Evolutionary conservation across 352 stramenopile species (phyloP).

Genomic region (Halophytophthora batemanensis): DNA sequence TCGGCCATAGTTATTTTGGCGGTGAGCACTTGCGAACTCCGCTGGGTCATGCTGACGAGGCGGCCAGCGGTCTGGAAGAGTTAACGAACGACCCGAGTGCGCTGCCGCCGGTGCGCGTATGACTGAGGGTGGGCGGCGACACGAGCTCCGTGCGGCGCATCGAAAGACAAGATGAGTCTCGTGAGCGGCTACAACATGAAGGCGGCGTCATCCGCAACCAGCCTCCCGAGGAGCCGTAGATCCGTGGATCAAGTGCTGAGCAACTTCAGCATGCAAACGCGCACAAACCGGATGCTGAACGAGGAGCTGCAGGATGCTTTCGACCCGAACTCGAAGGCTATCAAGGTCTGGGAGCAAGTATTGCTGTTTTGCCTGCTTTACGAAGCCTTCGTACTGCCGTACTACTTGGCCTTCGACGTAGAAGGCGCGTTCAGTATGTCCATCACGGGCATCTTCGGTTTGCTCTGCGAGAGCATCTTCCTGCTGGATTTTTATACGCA

Average conservation of each 20-base stretch:
- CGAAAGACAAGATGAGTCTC: too few species aligned
- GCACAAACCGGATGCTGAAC: slow-evolving; percentile 14
- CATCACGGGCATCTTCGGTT: slow-evolving; percentile 19
- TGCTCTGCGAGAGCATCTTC: slow-evolving; percentile 47
- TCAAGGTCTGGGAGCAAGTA: slow-evolving; percentile 57
- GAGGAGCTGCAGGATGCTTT: slow-evolving; percentile 40
- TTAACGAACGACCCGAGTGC: too few species aligned
- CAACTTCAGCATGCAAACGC: slow-evolving; percentile 14
- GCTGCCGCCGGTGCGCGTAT: too few species aligned
- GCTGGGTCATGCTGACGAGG: not conserved
- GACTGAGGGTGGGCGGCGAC: too few species aligned
- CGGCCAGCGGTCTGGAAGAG: not conserved
- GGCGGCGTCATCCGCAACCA: slow-evolving; percentile 13
- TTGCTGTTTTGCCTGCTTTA: slow-evolving; percentile 50
- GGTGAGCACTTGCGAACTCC: not conserved
- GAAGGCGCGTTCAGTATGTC: slow-evolving; percentile 11
- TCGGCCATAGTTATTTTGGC: not conserved
- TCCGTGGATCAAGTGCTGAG: slow-evolving; percentile 15
- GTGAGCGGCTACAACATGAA: slow-evolving; percentile 22
- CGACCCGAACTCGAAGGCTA: slow-evolving; percentile 35
- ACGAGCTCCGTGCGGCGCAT: too few species aligned
- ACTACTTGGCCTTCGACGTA: slow-evolving; percentile 46
- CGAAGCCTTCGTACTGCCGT: slow-evolving; percentile 54
- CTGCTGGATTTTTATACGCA: slow-evolving; percentile 52
- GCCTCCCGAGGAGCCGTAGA: slow-evolving; percentile 10